Percentiles rank a stretch among this genome's conserved stretches.
Evolutionary conservation across 148 eudicot genomes (phyloP).

Genomic region (Arbutus unedo): DNA sequence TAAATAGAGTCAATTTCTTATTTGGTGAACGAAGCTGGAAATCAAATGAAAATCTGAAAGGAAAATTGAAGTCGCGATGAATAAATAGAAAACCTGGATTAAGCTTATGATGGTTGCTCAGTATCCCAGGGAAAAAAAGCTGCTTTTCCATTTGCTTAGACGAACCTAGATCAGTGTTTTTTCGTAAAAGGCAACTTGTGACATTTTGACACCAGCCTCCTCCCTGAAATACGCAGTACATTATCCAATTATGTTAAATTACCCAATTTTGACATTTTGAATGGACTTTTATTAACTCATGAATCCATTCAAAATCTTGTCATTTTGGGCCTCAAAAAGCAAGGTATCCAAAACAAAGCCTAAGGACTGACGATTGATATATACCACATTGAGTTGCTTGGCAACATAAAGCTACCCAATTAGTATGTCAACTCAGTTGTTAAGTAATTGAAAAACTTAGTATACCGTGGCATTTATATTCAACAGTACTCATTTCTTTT

Average conservation of each 20-base stretch:
- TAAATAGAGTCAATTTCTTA: slow-evolving; percentile 8
- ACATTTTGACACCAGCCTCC: slow-evolving; percentile 91
- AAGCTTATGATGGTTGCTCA: slow-evolving; percentile 43
- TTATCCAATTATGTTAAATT: neutral
- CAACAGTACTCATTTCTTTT: too few species aligned
- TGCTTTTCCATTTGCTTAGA: slow-evolving; percentile 54
- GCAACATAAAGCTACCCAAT: too few species aligned
- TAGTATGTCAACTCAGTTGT: neutral
- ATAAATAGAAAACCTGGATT: slow-evolving; percentile 53
- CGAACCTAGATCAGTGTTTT: slow-evolving; percentile 56
- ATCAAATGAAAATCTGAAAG: neutral
- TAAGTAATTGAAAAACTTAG: too few species aligned
- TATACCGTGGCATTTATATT: too few species aligned
- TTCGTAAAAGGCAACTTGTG: slow-evolving; percentile 61
- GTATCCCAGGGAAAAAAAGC: slow-evolving; percentile 65
- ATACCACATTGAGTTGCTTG: too few species aligned
- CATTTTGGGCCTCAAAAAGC: neutral
- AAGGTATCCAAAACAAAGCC: neutral
- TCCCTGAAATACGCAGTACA: slow-evolving; percentile 40
- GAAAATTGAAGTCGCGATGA: neutral
- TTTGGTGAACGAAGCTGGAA: neutral
- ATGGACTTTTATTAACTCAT: neutral
- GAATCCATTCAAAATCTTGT: neutral
- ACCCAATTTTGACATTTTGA: neutral
- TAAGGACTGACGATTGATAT: too few species aligned